Conservation (phyloP, 164 flowering plant species). For the Malania oleifera region DNA sequence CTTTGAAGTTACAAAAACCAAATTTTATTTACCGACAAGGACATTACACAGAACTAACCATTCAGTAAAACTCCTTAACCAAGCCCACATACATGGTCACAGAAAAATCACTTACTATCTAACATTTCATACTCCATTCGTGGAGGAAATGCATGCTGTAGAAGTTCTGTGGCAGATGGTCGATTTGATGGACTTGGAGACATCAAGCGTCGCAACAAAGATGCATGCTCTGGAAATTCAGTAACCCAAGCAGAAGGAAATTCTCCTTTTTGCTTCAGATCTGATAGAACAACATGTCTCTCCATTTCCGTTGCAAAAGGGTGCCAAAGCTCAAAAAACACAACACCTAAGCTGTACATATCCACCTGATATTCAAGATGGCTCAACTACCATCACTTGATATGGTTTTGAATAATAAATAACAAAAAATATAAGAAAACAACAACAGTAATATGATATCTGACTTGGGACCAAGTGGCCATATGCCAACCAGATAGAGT, state of each 20-base stretch:
- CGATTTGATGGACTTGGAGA: slow-evolving; percentile 91
- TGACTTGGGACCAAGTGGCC: neutral
- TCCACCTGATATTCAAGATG: slow-evolving; percentile 59
- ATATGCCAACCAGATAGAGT: slow-evolving; percentile 5
- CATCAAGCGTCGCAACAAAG: slow-evolving; percentile 63
- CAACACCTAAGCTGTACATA: slow-evolving; percentile 94
- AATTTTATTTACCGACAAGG: too few relatives aligned
- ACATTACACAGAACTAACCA: too few relatives aligned
- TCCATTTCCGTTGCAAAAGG: slow-evolving; percentile 96
- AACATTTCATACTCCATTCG: slow-evolving; percentile 81
- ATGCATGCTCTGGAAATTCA: slow-evolving; percentile 81
- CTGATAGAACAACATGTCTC: slow-evolving; percentile 67
- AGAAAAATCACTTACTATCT: slow-evolving; percentile 52
- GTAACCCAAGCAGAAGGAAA: slow-evolving; percentile 78
- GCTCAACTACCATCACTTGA: slow-evolving; percentile 1
- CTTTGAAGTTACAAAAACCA: too few relatives aligned
- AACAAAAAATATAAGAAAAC: too few relatives aligned
- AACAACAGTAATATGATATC: neutral
- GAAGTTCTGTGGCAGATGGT: slow-evolving; percentile 83
- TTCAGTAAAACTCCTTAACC: too few relatives aligned
- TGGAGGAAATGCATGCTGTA: slow-evolving; percentile 76
- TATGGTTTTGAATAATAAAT: neutral
- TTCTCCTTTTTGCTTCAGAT: slow-evolving; percentile 70
- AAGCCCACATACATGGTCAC: too few relatives aligned
- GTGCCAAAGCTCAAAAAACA: slow-evolving; percentile 93